A percentile compares a stretch with the other conserved stretches of the same genome.
Evolutionary conservation across 495 filamentous ascomycete genomes (phyloP).

Genomic region (Podospora fimiseda): DNA sequence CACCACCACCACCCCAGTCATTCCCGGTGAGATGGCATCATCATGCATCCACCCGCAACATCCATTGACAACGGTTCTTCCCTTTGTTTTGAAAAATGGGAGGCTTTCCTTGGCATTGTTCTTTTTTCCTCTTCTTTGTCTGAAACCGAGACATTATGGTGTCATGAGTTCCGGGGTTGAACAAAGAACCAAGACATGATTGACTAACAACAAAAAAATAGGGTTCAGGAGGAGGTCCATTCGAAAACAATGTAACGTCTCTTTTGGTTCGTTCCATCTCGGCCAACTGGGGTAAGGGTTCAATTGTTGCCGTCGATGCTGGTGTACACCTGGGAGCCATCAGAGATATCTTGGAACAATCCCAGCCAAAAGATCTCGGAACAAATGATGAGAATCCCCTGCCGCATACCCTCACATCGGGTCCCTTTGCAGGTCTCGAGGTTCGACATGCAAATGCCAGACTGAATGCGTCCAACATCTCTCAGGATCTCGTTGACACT

Average conservation of each 20-base stretch:
- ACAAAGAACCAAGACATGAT: neutral
- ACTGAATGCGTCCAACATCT: slow-evolving; percentile 74
- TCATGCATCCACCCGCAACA: slow-evolving; percentile 1
- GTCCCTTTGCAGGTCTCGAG: slow-evolving; percentile 70
- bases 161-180: too few relatives aligned
- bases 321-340: slow-evolving; percentile 86
- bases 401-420: slow-evolving; percentile 33
- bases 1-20: neutral
- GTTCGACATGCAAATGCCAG: slow-evolving; percentile 54
- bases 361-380: slow-evolving; percentile 42
- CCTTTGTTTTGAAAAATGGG: neutral
- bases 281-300: slow-evolving; percentile 71
- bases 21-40: neutral
- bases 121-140: slow-evolving; percentile 1
- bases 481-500: slow-evolving; percentile 71
- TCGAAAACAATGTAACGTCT: slow-evolving; percentile 82
- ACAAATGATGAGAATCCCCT: slow-evolving; percentile 22
- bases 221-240: slow-evolving; percentile 87
- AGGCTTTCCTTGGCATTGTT: neutral
- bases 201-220: slow-evolving; percentile 35
- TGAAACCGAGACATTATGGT: neutral
- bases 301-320: slow-evolving; percentile 83
- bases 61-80: neutral
- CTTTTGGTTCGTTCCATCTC: slow-evolving; percentile 76
- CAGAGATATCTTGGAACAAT: slow-evolving; percentile 55